phyloP scores from a whole-genome alignment of 108 stramenopile genomes.

The Fragilaria crotonensis region DNA sequence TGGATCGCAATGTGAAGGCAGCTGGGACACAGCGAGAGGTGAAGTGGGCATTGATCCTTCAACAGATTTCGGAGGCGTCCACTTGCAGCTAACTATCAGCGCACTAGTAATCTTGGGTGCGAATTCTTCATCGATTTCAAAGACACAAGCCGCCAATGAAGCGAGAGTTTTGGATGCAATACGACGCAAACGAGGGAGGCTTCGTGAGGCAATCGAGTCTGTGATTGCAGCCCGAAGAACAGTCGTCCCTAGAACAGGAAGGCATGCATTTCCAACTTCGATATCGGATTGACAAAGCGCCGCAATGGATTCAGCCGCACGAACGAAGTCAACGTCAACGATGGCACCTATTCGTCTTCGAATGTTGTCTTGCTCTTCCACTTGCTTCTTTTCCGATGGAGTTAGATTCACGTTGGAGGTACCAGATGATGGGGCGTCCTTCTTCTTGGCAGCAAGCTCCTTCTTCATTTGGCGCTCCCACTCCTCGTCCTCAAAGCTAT shows the following conservation, averaged over 20 bases:
- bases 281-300: conserved; percentile 62
- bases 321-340: conserved; percentile 31
- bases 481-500: conserved; percentile 67
- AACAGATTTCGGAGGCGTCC: conserved; percentile 1
- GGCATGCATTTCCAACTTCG: conserved; percentile 74
- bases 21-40: conserved; percentile 22
- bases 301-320: conserved; percentile 44
- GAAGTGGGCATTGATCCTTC: too few species aligned
- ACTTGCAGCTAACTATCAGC: conserved; percentile 41
- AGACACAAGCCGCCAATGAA: conserved; percentile 67
- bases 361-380: conserved; percentile 42
- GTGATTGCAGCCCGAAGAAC: conserved; percentile 43
- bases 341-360: conserved; percentile 24
- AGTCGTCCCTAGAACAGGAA: conserved; percentile 39
- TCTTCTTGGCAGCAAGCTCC: conserved; percentile 67
- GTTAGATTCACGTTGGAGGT: conserved; percentile 7
- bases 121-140: conserved; percentile 76
- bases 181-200: conserved; percentile 23
- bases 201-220: conserved; percentile 31
- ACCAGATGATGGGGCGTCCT: conserved; percentile 8
- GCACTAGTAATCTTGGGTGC: conserved; percentile 58
- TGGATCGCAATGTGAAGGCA: conserved; percentile 73
- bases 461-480: conserved; percentile 84
- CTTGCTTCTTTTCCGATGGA: conserved; percentile 49
- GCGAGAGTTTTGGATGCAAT: conserved; percentile 44